Evolutionary conservation across 2,329 filamentous ascomycete species (phyloP).

Genomic region (Coleophoma cylindrospora): DNA sequence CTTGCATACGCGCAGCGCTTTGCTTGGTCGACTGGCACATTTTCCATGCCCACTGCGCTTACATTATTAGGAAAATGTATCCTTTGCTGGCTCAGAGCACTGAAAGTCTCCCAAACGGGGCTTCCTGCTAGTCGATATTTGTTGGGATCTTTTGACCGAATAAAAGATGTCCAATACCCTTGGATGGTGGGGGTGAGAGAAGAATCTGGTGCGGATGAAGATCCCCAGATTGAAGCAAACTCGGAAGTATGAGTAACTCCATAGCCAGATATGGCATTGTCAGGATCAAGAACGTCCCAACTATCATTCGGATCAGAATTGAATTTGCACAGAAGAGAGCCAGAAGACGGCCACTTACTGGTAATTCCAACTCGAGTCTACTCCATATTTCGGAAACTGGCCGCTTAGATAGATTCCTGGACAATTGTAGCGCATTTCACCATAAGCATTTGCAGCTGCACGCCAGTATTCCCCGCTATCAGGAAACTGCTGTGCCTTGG

Average conservation of each 20-base stretch:
- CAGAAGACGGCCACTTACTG: conserved; percentile 24
- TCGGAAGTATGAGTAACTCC: conserved; percentile 68
- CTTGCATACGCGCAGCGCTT: conserved; percentile 42
- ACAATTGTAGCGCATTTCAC: conserved; percentile 62
- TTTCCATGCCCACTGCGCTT: conserved; percentile 36
- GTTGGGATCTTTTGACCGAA: conserved; percentile 63
- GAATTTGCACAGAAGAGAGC: background rate
- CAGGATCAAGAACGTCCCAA: conserved; percentile 54
- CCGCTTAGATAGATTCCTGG: conserved; percentile 48
- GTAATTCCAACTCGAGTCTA: conserved; percentile 57
- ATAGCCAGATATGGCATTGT: conserved; percentile 43
- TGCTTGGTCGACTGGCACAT: conserved; percentile 31
- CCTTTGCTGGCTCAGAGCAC: conserved; percentile 16
- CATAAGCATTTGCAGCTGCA: conserved; percentile 52
- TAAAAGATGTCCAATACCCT: conserved; percentile 71
- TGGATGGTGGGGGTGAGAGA: conserved; percentile 56
- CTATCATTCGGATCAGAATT: conserved; percentile 33
- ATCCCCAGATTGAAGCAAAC: conserved; percentile 63
- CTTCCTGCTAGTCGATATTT: conserved; percentile 36
- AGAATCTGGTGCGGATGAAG: conserved; percentile 52
- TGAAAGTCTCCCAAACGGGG: conserved; percentile 47
- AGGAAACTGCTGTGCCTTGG: conserved; percentile 40
- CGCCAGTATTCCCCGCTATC: conserved; percentile 52
- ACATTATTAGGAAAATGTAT: conserved; percentile 36
- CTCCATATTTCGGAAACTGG: conserved; percentile 21